A percentile compares a stretch with the other conserved stretches of the same genome.
phyloP scores from a whole-genome alignment of 345 rosid genomes.

The Citrus sp. region DNA sequence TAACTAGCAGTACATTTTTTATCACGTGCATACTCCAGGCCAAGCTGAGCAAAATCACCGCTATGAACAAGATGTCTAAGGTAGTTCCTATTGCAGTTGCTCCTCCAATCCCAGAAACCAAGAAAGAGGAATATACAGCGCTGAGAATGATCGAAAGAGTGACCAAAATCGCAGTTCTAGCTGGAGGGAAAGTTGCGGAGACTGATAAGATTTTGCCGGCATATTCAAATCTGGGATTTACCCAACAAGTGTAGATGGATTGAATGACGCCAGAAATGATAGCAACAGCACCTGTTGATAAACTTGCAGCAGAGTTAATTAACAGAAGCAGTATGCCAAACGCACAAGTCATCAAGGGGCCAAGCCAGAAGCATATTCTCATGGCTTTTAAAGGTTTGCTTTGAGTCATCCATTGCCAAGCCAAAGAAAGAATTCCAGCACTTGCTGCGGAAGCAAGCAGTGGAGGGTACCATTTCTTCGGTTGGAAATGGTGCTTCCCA shows the following conservation, averaged over 20 bases:
- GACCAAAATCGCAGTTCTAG: constrained; percentile 32
- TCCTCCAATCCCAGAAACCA: constrained; percentile 76
- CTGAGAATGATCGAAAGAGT: constrained; percentile 27
- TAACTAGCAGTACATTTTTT: constrained; percentile 55
- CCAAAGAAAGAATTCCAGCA: constrained; percentile 47
- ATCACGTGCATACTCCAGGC: constrained; percentile 76
- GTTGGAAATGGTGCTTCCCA: constrained; percentile 49
- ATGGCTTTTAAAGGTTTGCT: constrained; percentile 47
- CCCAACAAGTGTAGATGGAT: constrained; percentile 76
- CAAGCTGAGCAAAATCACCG: constrained; percentile 53
- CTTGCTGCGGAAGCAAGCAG: constrained; percentile 52
- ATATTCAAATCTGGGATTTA: constrained; percentile 51
- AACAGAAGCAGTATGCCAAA: constrained; percentile 54
- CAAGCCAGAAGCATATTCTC: constrained; percentile 62
- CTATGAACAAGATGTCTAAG: constrained; percentile 50
- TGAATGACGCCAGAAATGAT: constrained; percentile 43
- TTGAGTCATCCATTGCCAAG: constrained; percentile 50
- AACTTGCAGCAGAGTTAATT: constrained; percentile 44
- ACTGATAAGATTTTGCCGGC: constrained; percentile 45
- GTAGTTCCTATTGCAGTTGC: constrained; percentile 56
- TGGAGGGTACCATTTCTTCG: constrained; percentile 76
- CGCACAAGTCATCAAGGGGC: constrained; percentile 58
- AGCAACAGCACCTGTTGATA: constrained; percentile 42
- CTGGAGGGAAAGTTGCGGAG: constrained; percentile 50
- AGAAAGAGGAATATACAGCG: constrained; percentile 47